Evolutionary conservation across 768 basidiomycete species (phyloP).

Genomic region (Pisolithus tinctorius): DNA sequence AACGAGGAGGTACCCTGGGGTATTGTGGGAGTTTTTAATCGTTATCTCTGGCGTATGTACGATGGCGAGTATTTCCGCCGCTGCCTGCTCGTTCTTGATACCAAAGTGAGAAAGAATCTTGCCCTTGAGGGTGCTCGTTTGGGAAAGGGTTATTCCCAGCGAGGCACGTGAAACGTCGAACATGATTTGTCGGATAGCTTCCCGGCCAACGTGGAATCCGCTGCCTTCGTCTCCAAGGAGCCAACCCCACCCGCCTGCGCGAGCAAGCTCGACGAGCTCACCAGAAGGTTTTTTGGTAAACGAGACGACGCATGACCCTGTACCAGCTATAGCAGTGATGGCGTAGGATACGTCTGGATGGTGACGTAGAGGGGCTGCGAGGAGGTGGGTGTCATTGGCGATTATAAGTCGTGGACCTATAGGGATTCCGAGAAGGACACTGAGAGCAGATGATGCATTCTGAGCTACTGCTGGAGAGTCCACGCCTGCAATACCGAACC

Average conservation of each 20-base stretch:
- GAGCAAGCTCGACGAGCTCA: conserved; percentile 53
- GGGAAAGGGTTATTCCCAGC: conserved; percentile 17
- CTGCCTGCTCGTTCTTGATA: conserved; percentile 36
- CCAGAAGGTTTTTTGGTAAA: conserved; percentile 41
- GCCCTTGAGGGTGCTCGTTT: conserved; percentile 32
- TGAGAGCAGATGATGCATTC: conserved; percentile 46
- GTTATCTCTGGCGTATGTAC: conserved; percentile 58
- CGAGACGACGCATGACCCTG: conserved; percentile 69
- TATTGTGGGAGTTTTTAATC: conserved; percentile 12
- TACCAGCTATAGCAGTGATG: conserved; percentile 73
- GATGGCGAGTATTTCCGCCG: conserved; percentile 55
- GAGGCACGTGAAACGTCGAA: conserved; percentile 47
- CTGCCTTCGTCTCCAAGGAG: conserved; percentile 81
- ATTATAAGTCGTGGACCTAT: conserved; percentile 49
- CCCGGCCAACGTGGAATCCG: conserved; percentile 73
- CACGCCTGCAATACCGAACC: conserved; percentile 81
- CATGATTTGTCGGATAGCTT: conserved; percentile 64
- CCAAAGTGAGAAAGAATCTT: conserved; percentile 51
- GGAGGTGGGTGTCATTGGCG: conserved; percentile 79
- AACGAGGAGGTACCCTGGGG: conserved; percentile 23
- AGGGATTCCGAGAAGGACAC: conserved; percentile 53
- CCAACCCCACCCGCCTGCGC: conserved; percentile 81
- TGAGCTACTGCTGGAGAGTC: conserved; percentile 63
- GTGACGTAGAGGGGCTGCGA: conserved; percentile 70
- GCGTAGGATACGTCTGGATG: conserved; percentile 54